Evolutionary conservation across 352 stramenopile genomes (phyloP), one percentile per base, ranked within the genome.

Genomic region (Hyaloperonospora brassicae): DNA sequence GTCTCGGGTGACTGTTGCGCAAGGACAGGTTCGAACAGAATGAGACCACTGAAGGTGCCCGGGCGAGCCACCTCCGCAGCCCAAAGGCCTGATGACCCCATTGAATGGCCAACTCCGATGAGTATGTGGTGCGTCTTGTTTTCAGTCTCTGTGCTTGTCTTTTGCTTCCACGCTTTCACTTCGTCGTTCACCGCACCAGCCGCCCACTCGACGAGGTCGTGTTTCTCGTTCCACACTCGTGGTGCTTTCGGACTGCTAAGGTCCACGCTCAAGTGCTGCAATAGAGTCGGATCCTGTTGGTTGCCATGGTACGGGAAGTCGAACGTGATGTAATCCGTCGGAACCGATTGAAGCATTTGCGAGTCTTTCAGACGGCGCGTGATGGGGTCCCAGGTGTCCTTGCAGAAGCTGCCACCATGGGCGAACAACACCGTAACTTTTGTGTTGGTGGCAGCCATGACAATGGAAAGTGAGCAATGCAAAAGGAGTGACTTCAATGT

Each of bases 311-410:
- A 79, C 11, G 57, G 67, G 41, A 71, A 77, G 39, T 78, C 60
- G 35, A 76, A 75, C 31, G 61, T 63, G 42, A 68, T 24, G 55
- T 74, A 55, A 8, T 78, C 64, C 30, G 47, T 66, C 7, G 46
- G 7, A 13, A 70, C 59, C 21, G 40, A 45, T 42, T 73, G 59
- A 10, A 71, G 41, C 22, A 67, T 22, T 31, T 42, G 49, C 5
- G 63, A 61, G 22, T 51, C 50, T n/a, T 53, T 45, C 1, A 79
- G 30, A n/a, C 59, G 65, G 34, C 61, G 60, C 6, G 57, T 60
- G 50, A 80, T 80, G 5, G 73, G 70, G n/a, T 68, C 41, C 73
- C 73, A 84, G 0, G 52, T 67, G 5, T 78, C 70, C 39, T 79
- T 74, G 38, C 67, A 78, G 40, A 80, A 80, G 12, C 68, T 61